Evolutionary conservation across 2,329 filamentous ascomycete genomes (phyloP).

Genomic region (Penicillium rolfsii): DNA sequence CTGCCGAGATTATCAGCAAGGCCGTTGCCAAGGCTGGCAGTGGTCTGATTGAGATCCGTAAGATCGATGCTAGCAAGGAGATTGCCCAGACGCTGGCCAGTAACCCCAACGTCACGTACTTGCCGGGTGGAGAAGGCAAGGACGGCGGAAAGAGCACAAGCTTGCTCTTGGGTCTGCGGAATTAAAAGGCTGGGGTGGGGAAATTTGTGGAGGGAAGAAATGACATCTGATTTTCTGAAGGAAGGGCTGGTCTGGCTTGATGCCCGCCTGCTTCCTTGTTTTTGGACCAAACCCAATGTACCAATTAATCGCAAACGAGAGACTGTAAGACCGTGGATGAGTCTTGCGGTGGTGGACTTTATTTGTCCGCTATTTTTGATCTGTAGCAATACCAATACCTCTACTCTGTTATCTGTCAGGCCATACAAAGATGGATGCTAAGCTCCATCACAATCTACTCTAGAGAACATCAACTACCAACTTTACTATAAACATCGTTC

Average conservation of each 20-base stretch:
- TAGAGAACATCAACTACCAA: too few species aligned
- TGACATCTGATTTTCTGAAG: neutral
- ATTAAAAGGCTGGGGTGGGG: constrained; percentile 35
- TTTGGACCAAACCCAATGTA: constrained; percentile 25
- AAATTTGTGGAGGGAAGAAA: constrained; percentile 15
- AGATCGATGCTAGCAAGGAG: constrained; percentile 95
- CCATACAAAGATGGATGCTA: too few species aligned
- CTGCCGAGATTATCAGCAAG: constrained; percentile 90
- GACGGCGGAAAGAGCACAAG: constrained; percentile 66
- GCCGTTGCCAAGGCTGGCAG: constrained; percentile 92
- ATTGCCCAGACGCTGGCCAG: constrained; percentile 86
- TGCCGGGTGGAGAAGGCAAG: constrained; percentile 70
- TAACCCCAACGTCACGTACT: constrained; percentile 95
- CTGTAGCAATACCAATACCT: constrained; percentile 36
- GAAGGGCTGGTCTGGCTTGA: constrained; percentile 1
- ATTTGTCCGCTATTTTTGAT: constrained; percentile 18
- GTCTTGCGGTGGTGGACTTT: constrained; percentile 27
- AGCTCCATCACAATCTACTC: too few species aligned
- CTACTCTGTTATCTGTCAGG: constrained; percentile 22
- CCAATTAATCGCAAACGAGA: constrained; percentile 32
- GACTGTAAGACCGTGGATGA: constrained; percentile 34
- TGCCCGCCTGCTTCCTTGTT: constrained; percentile 19
- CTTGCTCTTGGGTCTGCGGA: constrained; percentile 69
- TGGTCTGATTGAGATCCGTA: constrained; percentile 90
- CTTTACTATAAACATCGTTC: too few species aligned